A percentile compares a stretch with the other conserved stretches of the same genome.
Evolutionary conservation across 2,329 filamentous ascomycete species (phyloP).

Genomic region (Aphanoascus verrucosus): DNA sequence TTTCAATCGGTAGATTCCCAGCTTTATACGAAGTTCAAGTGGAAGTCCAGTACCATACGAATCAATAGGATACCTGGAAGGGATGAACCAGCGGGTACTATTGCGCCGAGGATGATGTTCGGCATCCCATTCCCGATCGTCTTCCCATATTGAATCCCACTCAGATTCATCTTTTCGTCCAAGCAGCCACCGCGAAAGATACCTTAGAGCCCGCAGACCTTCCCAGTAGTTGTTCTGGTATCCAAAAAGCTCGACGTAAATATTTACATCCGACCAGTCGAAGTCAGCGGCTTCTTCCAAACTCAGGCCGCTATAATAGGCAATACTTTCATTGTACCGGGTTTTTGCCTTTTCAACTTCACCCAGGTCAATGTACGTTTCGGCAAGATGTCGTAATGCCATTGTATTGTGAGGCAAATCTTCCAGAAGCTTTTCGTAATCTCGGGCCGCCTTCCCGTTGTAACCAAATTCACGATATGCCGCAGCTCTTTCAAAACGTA

Average conservation of each 20-base stretch:
- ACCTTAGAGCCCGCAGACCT: constrained; percentile 60
- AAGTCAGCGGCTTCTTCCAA: constrained; percentile 39
- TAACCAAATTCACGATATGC: constrained; percentile 43
- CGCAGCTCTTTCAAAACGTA: constrained; percentile 46
- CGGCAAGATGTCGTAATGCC: constrained; percentile 46
- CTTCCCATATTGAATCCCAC: constrained; percentile 62
- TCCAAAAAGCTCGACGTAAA: constrained; percentile 72
- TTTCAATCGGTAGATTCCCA: constrained; percentile 72
- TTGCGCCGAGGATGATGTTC: constrained; percentile 57
- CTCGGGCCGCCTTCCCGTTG: constrained; percentile 37
- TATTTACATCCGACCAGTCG: constrained; percentile 72
- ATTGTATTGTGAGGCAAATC: constrained; percentile 44
- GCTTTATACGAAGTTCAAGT: constrained; percentile 68
- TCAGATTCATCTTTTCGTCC: constrained; percentile 61
- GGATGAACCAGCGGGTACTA: constrained; percentile 50
- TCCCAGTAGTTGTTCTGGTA: constrained; percentile 52
- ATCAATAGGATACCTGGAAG: constrained; percentile 42
- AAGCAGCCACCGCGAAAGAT: constrained; percentile 68
- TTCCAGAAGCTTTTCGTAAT: constrained; percentile 47
- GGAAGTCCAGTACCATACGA: constrained; percentile 66
- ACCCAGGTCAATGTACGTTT: constrained; percentile 44
- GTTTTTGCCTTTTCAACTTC: constrained; percentile 40
- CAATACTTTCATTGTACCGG: constrained; percentile 44
- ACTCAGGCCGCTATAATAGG: constrained; percentile 37
- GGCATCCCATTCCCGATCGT: constrained; percentile 84